Base-by-base conservation (phyloP, 2,329 filamentous ascomycete species). In the Ramularia endophylla region DNA sequence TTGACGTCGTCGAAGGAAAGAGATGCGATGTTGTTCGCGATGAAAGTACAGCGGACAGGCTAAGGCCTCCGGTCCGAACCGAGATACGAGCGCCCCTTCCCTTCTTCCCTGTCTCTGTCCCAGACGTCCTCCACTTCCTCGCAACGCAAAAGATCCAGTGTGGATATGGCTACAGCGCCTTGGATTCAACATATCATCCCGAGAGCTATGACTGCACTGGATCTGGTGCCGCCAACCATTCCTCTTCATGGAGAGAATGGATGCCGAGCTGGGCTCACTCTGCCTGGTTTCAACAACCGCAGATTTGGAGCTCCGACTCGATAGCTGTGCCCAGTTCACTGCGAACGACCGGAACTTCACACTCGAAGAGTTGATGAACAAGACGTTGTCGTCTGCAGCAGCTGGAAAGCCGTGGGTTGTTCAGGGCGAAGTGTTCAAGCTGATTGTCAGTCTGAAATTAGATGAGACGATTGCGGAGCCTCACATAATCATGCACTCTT, bases 341-440 rank as follows among this genome's bases (percentile, higher is more conserved):
- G 42, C 40, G n/a, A 34, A 47, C 33, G 44, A 50, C 17, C 17
- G 31, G 48, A 35, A 40, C 11, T 20, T 19, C 31, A 29, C 20
- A 34, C 32, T 40, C 3, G 17, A 27, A 13, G 30, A 22, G 38
- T 41, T 52, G 28, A 44, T 37, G 9, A 30, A 4, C 3, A 36
- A 40, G 41, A 34, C 32, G 38, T 36, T 43, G 38, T 41, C 19
- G 13, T n/a, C 36, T n/a, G 7, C 25, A 5, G 28, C 34, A 34
- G 27, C 39, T 16, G 33, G 22, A 17, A 29, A 18, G 11, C 38
- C 45, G 13, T 69, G 64, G 62, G 54, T 65, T n/a, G 42, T 45
- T 16, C 56, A 59, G 11, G 61, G 56, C 6, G 51, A 55, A 27
- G 56, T 53, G 12, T 56, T 68, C 47, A 53, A 57, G 15, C 45